These are phyloP conservation scores for Globisporangium camurandrum DNA, from an alignment of 352 stramenopile species.

Conservation along the genomic window DNA sequence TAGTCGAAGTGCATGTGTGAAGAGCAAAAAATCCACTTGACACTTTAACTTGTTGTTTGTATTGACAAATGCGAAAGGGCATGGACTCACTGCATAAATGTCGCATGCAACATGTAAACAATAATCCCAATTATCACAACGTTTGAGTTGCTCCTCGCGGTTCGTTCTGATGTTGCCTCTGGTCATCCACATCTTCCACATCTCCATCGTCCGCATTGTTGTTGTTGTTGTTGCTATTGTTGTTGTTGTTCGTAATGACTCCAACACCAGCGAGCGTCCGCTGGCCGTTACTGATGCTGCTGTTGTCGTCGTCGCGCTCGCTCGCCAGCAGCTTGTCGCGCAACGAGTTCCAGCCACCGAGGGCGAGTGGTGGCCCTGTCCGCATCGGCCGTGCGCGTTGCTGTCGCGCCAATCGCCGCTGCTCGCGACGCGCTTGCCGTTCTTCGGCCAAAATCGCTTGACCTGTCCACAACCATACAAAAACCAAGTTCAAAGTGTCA, in stretches of 20 bases:
- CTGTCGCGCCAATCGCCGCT: background rate
- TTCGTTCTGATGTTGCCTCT: too few relatives aligned
- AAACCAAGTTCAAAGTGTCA: background rate
- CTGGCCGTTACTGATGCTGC: background rate
- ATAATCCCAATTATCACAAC: background rate
- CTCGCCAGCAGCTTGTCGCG: slow-evolving; percentile 13
- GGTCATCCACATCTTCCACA: background rate
- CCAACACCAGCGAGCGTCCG: slow-evolving; percentile 7
- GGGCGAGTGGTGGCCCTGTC: slow-evolving; percentile 5
- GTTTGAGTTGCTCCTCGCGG: too few relatives aligned
- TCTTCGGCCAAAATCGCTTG: too few relatives aligned
- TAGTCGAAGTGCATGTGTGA: too few relatives aligned
- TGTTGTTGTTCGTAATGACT: background rate
- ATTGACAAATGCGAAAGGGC: too few relatives aligned
- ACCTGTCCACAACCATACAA: too few relatives aligned
- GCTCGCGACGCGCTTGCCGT: background rate
- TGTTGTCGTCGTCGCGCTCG: slow-evolving; percentile 9
- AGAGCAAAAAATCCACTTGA: too few relatives aligned
- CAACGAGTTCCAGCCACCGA: slow-evolving; percentile 12
- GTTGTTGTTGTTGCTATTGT: background rate
- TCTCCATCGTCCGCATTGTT: background rate
- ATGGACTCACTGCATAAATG: too few relatives aligned
- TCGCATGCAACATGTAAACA: background rate
- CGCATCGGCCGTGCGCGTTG: background rate
- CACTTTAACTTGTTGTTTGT: too few relatives aligned